These are phyloP conservation scores for Anisogramma anomala DNA, from an alignment of 2,329 filamentous ascomycete genomes.

Conservation along the genomic window DNA sequence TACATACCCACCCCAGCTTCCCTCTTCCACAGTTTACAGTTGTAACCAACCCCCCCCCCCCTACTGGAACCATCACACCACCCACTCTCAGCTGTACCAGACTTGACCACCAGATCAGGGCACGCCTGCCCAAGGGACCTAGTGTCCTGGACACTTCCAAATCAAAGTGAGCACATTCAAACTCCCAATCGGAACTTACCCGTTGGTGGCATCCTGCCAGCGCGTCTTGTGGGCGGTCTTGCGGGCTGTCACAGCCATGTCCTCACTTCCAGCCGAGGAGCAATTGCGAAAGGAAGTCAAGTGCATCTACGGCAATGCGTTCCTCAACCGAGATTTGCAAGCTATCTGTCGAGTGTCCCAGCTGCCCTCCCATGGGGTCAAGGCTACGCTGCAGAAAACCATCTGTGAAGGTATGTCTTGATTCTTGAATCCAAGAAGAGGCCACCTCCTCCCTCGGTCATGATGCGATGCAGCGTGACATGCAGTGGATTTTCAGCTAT, in stretches of 20 bases:
- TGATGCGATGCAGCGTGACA: constrained; percentile 1
- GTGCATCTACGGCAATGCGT: constrained; percentile 25
- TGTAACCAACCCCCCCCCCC: too few species aligned
- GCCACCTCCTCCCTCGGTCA: constrained; percentile 2
- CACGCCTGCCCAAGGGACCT: too few species aligned
- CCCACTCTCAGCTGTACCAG: too few species aligned
- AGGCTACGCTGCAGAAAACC: constrained; percentile 67
- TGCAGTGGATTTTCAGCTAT: not conserved
- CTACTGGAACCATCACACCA: too few species aligned
- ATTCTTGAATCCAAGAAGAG: not conserved
- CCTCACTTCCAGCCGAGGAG: constrained; percentile 19
- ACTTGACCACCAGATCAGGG: too few species aligned
- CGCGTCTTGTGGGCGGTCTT: too few species aligned
- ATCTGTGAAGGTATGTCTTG: constrained; percentile 61
- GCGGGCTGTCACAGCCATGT: constrained; percentile 12
- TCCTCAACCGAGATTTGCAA: constrained; percentile 57
- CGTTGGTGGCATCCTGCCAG: too few species aligned
- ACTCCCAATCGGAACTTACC: too few species aligned
- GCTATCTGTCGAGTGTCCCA: constrained; percentile 64
- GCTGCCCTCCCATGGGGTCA: constrained; percentile 70
- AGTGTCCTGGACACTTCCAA: too few species aligned
- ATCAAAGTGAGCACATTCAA: too few species aligned
- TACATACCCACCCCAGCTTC: not conserved
- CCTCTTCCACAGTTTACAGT: too few species aligned
- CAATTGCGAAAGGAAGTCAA: constrained; percentile 36